phyloP scores from a whole-genome alignment of 2,329 filamentous ascomycete genomes.

The Arachnomyces sp. region DNA sequence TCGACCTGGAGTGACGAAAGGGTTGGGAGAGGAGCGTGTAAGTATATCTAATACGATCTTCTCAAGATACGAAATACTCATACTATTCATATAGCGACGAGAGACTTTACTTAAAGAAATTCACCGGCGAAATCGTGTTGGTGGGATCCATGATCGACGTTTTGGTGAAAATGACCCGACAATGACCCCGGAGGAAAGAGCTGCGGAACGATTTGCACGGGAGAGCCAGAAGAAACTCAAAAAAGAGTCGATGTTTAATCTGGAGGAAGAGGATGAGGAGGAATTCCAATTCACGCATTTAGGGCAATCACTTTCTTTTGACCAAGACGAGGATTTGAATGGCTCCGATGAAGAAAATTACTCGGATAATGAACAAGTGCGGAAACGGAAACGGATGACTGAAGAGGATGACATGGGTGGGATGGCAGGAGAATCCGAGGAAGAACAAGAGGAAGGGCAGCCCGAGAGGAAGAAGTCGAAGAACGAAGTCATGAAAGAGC shows the following conservation, averaged over 20 bases:
- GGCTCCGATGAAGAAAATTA: slow-evolving; percentile 38
- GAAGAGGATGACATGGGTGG: slow-evolving; percentile 35
- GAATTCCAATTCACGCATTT: slow-evolving; percentile 71
- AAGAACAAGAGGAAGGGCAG: slow-evolving; percentile 47
- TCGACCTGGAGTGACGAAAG: slow-evolving; percentile 76
- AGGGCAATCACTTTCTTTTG: slow-evolving; percentile 65
- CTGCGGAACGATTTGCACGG: slow-evolving; percentile 79
- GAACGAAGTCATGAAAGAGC: slow-evolving; percentile 94
- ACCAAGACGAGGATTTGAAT: slow-evolving; percentile 64
- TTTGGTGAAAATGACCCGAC: slow-evolving; percentile 93
- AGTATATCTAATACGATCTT: slow-evolving; percentile 18
- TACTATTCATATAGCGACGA: slow-evolving; percentile 49
- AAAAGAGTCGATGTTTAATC: slow-evolving; percentile 74
- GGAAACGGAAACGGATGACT: slow-evolving; percentile 46
- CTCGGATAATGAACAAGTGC: slow-evolving; percentile 50
- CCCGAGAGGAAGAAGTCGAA: slow-evolving; percentile 89
- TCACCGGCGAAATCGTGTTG: slow-evolving; percentile 80
- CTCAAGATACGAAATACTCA: slow-evolving; percentile 1
- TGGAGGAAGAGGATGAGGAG: slow-evolving; percentile 73
- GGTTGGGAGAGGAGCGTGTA: slow-evolving; percentile 76
- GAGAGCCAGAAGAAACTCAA: slow-evolving; percentile 77
- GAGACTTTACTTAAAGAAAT: slow-evolving; percentile 84
- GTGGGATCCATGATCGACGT: slow-evolving; percentile 83
- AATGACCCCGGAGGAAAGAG: slow-evolving; percentile 88
- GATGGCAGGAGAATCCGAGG: slow-evolving; percentile 27